Conservation (phyloP, 768 basidiomycete genomes). For the Boletales sp. region DNA sequence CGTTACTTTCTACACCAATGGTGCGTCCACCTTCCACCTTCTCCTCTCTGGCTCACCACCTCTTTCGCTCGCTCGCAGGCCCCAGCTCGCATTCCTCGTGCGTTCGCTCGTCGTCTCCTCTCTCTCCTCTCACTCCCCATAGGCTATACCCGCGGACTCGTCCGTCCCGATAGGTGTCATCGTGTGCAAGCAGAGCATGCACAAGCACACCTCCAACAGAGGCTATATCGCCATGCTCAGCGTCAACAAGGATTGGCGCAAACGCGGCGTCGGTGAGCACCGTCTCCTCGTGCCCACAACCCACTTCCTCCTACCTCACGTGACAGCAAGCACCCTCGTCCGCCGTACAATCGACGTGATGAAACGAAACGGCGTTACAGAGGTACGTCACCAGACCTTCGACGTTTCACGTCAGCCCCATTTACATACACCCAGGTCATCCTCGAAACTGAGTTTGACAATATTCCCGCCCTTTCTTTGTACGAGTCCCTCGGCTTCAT, state of each 20-base stretch:
- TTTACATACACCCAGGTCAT: constrained; percentile 55
- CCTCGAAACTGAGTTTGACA: constrained; percentile 96
- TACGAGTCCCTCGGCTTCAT: constrained; percentile 95
- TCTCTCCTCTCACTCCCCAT: not conserved
- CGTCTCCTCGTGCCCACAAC: not conserved
- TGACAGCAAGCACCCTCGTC: constrained; percentile 80
- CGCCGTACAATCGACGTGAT: constrained; percentile 80
- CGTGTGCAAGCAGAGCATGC: constrained; percentile 95
- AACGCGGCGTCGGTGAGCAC: constrained; percentile 86
- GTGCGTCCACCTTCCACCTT: constrained; percentile 44
- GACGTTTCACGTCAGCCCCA: not conserved
- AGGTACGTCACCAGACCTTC: constrained; percentile 52
- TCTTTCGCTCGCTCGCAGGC: constrained; percentile 46
- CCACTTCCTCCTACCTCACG: constrained; percentile 15
- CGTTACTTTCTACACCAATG: constrained; percentile 96
- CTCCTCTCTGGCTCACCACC: constrained; percentile 5
- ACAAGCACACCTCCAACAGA: constrained; percentile 69
- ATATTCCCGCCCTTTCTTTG: constrained; percentile 78
- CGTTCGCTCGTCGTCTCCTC: constrained; percentile 1
- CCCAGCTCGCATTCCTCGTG: constrained; percentile 83
- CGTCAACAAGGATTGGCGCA: constrained; percentile 78
- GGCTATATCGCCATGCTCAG: constrained; percentile 99
- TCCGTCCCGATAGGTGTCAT: constrained; percentile 82
- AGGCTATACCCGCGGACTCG: constrained; percentile 28
- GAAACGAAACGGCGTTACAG: constrained; percentile 78